A percentile compares a stretch with the other conserved stretches of the same genome.
Conservation (phyloP, 2,329 filamentous ascomycete genomes). For the Ceratocystis destructans region DNA sequence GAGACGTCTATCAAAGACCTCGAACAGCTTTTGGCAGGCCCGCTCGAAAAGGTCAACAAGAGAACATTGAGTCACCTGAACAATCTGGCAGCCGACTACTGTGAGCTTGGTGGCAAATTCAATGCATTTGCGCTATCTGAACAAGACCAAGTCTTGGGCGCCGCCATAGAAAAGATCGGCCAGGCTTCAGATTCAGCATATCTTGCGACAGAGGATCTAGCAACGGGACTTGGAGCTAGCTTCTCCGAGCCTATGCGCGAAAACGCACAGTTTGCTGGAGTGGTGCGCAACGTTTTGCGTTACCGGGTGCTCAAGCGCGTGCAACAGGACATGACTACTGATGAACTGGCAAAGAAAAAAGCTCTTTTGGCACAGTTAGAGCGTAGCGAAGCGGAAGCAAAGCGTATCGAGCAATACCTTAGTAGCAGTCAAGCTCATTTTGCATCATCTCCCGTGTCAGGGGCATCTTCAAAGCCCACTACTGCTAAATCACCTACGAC, state of each 20-base stretch:
- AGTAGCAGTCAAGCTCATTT: constrained; percentile 46
- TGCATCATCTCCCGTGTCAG: background rate
- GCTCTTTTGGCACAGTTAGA: constrained; percentile 76
- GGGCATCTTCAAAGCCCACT: constrained; percentile 36
- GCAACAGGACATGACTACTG: constrained; percentile 92
- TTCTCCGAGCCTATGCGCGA: constrained; percentile 98
- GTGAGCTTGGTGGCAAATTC: constrained; percentile 87
- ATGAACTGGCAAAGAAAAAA: constrained; percentile 81
- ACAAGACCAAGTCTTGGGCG: constrained; percentile 71
- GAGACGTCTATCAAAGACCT: constrained; percentile 85
- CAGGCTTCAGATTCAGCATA: constrained; percentile 95
- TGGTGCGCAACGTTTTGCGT: constrained; percentile 75
- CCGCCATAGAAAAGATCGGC: constrained; percentile 85
- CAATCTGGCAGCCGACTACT: constrained; percentile 70
- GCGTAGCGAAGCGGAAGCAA: constrained; percentile 80
- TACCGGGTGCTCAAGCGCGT: constrained; percentile 89
- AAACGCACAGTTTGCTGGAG: constrained; percentile 90
- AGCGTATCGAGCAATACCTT: constrained; percentile 85
- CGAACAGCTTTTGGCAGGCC: constrained; percentile 74
- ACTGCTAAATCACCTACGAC: background rate
- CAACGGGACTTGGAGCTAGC: constrained; percentile 71
- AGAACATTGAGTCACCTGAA: constrained; percentile 76
- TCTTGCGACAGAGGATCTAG: constrained; percentile 85
- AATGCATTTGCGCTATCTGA: constrained; percentile 96
- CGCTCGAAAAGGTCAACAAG: constrained; percentile 93